Conservation (phyloP, 116 monocot genomes). For the Phalaenopsis hybrid region DNA sequence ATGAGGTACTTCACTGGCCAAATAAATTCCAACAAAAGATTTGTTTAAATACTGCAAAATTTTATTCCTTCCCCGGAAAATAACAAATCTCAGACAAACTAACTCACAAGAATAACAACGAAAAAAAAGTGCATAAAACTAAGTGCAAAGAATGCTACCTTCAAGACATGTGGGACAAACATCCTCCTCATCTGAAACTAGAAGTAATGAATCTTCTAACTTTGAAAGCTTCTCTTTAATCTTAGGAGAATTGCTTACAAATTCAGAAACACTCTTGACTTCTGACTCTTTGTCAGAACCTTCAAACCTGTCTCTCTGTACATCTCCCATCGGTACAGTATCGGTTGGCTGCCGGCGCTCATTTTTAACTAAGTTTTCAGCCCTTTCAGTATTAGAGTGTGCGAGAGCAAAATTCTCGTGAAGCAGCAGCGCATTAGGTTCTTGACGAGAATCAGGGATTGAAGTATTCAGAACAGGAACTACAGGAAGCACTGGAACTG, state of each 20-base stretch:
- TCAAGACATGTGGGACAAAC: slow-evolving; percentile 82
- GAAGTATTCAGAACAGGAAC: slow-evolving; percentile 49
- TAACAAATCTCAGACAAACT: background rate
- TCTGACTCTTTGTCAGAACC: slow-evolving; percentile 23
- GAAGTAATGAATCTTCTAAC: slow-evolving; percentile 6
- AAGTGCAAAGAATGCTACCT: slow-evolving; percentile 32
- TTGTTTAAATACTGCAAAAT: background rate
- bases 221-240: slow-evolving; percentile 30
- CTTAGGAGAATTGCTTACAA: slow-evolving; percentile 17
- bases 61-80: background rate
- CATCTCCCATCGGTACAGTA: slow-evolving; percentile 7
- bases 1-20: background rate
- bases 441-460: slow-evolving; percentile 50
- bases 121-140: background rate
- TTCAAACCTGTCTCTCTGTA: slow-evolving; percentile 7
- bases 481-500: slow-evolving; percentile 27
- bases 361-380: slow-evolving; percentile 28
- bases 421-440: slow-evolving; percentile 45
- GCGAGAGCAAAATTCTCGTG: slow-evolving; percentile 27
- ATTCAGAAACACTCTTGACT: slow-evolving; percentile 17
- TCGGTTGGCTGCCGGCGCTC: slow-evolving; percentile 9
- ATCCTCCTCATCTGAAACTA: slow-evolving; percentile 53
- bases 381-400: slow-evolving; percentile 21
- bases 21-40: background rate
- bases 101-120: background rate